Evolutionary conservation across 2,329 filamentous ascomycete species (phyloP), one percentile per base, ranked within the genome.

Genomic region (Colletotrichum theobromicola): DNA sequence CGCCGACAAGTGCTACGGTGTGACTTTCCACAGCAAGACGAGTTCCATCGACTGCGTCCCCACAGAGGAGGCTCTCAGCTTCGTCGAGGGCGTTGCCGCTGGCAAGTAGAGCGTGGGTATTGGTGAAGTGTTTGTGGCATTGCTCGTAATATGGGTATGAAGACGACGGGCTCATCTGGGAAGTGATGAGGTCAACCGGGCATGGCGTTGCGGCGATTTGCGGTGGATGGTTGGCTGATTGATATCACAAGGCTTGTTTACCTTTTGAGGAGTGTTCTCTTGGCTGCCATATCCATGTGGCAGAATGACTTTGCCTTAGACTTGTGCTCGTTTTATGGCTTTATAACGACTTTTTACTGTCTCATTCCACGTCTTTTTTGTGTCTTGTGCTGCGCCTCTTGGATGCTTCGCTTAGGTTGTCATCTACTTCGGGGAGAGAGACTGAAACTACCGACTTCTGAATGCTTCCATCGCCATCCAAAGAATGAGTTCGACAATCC

Each of bases 1-100:
- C 24, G 97, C 97, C 4, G 96, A 98, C 87, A 98, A 98, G 87
- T 98, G 96, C 85, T 99, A 99, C 83, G 97, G 97, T 75, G 97
- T 99, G 66, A 95, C 94, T 66, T 98, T 96, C 85, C 91, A 92
- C 77, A 96, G 96, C 84, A 98, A 98, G 90, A 97, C 96, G 77
- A 98, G 95, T 86, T 94, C 92, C 50, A 98, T 99, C 80, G 95
- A 97, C 85, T 96, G 96, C 67, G 96, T 98, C 64, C 93, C 91
- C 76, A 92, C 93, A 70, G 95, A 98, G 77, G 94, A 97, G 80
- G 97, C 97, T 32, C 87, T 99, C 78, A 93, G 94, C 81, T 99
- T 99, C 82, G 96, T 99, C 15, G 96, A 98, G 83, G 96, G 95
- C 24, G 95, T 98, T 80, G 74, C 76, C 55, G 74, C 74, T 24